Evolutionary conservation across 2,329 filamentous ascomycete genomes (phyloP).

Genomic region (Daldinia eschscholtzii): DNA sequence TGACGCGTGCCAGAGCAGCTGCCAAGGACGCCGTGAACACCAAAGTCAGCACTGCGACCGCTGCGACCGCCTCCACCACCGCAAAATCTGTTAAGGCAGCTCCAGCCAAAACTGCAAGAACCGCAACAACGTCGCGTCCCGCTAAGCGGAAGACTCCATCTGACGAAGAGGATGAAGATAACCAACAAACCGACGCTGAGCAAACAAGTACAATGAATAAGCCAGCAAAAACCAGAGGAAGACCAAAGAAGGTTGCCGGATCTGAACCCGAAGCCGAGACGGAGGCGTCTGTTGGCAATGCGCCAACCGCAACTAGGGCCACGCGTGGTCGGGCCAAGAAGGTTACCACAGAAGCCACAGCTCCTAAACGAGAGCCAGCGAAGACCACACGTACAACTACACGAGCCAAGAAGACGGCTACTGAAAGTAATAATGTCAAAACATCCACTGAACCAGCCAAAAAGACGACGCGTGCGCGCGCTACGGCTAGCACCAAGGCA

Average conservation of each 20-base stretch:
- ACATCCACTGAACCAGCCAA: conserved; percentile 52
- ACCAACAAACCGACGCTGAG: conserved; percentile 48
- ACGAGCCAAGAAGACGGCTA: conserved; percentile 50
- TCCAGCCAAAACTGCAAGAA: conserved; percentile 48
- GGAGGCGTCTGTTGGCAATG: conserved; percentile 49
- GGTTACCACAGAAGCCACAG: conserved; percentile 40
- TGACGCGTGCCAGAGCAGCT: conserved; percentile 65
- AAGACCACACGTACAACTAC: conserved; percentile 49
- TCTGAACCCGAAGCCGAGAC: conserved; percentile 39
- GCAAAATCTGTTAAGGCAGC: conserved; percentile 56
- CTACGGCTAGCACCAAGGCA: conserved; percentile 56
- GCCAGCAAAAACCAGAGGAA: conserved; percentile 58
- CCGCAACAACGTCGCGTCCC: conserved; percentile 43
- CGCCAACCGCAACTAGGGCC: conserved; percentile 50
- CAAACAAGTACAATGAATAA: conserved; percentile 53
- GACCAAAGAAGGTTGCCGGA: conserved; percentile 59
- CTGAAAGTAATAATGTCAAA: conserved; percentile 46
- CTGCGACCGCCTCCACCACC: conserved; percentile 48
- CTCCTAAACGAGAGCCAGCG: conserved; percentile 46
- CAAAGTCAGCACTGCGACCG: conserved; percentile 15
- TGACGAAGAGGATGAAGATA: conserved; percentile 66
- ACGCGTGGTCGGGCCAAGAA: conserved; percentile 63
- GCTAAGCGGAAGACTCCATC: conserved; percentile 67
- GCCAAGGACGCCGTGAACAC: conserved; percentile 57
- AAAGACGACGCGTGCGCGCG: conserved; percentile 55